phyloP scores from a whole-genome alignment of 2,329 filamentous ascomycete species.

The Fusarium luffae region DNA sequence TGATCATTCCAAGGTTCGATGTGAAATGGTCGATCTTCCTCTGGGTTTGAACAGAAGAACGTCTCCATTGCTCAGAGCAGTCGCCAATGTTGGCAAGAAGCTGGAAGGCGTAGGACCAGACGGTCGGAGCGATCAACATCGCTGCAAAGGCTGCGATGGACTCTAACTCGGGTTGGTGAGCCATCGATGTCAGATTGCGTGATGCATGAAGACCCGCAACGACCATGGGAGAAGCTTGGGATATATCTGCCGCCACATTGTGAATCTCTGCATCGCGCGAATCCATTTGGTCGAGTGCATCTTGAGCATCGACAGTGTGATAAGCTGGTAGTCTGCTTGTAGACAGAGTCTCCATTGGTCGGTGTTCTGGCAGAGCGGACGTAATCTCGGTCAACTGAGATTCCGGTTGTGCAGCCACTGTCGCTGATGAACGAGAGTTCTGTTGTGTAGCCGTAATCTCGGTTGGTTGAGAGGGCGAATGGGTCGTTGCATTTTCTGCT shows the following conservation, averaged over 20 bases:
- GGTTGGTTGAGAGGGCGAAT: not conserved
- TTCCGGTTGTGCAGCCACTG: not conserved
- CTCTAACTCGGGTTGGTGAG: not conserved
- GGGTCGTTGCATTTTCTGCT: constrained; percentile 4
- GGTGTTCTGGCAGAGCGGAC: not conserved
- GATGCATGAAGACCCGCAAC: not conserved
- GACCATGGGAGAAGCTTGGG: constrained; percentile 7
- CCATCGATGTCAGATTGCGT: constrained; percentile 3
- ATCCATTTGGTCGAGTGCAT: constrained; percentile 1
- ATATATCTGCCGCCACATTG: constrained; percentile 22
- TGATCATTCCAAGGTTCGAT: not conserved
- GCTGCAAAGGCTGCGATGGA: constrained; percentile 10
- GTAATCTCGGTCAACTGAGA: not conserved
- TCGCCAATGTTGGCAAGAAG: not conserved
- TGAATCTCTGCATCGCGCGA: constrained; percentile 23
- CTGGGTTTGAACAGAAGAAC: not conserved
- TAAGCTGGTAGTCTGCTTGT: not conserved
- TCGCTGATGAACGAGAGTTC: not conserved
- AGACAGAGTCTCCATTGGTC: not conserved
- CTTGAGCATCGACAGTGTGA: constrained; percentile 9
- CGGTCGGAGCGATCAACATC: constrained; percentile 13
- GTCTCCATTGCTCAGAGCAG: not conserved
- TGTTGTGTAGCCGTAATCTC: not conserved
- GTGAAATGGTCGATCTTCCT: not conserved
- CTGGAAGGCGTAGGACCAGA: constrained; percentile 20